These are phyloP conservation scores for Pleurostoma richardsiae DNA, from an alignment of 2,329 filamentous ascomycete genomes.

Conservation along the genomic window DNA sequence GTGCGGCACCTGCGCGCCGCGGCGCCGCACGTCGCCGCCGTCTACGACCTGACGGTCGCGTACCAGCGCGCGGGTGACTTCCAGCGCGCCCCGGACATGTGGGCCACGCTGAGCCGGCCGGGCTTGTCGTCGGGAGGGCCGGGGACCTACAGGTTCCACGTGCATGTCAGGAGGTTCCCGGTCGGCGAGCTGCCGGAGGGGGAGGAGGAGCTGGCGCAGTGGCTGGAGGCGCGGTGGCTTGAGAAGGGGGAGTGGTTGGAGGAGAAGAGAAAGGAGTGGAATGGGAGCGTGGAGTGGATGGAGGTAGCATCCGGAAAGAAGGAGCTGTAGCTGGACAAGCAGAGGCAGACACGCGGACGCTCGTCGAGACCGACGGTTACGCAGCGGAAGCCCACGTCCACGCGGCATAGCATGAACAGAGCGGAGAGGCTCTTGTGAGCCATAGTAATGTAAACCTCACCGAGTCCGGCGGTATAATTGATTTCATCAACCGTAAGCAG, in stretches of 20 bases:
- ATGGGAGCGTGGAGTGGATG: constrained; percentile 9
- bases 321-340: not conserved
- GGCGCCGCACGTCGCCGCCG: constrained; percentile 44
- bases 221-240: constrained; percentile 48
- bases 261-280: constrained; percentile 34
- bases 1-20: constrained; percentile 46
- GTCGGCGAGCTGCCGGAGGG: constrained; percentile 40
- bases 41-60: constrained; percentile 51
- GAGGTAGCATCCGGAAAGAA: not conserved
- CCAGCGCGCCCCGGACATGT: constrained; percentile 43
- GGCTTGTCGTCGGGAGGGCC: constrained; percentile 26
- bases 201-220: constrained; percentile 43
- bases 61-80: constrained; percentile 41
- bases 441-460: too few relatives aligned
- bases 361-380: too few relatives aligned
- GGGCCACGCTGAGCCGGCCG: constrained; percentile 41
- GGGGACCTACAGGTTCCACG: constrained; percentile 40
- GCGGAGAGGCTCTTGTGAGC: too few relatives aligned
- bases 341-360: too few relatives aligned
- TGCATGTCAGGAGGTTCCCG: constrained; percentile 42
- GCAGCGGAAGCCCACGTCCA: too few relatives aligned
- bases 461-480: too few relatives aligned
- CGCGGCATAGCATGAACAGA: too few relatives aligned
- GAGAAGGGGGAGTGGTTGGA: constrained; percentile 49
- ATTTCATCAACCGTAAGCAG: too few relatives aligned